Evolutionary conservation across 371 early-diverging fungal species (phyloP), one percentile per base, ranked within the genome.

Genomic region (Parasitella parasitica): DNA sequence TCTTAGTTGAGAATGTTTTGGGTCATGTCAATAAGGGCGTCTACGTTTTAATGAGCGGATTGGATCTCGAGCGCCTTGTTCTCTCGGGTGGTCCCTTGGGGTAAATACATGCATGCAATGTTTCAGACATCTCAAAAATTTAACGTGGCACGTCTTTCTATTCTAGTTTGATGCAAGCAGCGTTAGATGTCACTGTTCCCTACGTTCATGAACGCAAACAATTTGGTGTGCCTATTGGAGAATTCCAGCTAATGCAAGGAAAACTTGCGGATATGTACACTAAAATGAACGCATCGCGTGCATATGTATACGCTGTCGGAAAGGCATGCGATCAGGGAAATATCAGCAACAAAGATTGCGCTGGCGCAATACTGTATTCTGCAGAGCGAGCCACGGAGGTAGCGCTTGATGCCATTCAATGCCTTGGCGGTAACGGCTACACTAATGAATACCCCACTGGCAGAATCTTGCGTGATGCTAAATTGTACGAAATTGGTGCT

Each of bases 251-350:
- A 37, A 75, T 97, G 49, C 97, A 97, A 83, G 96, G 91, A 22
- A 97, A 96, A 72, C 70, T 98, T 38, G 98, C 98, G 6, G 98
- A 98, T 65, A 97, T 97, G 95, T 96, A 96, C 82, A 96, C 96
- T 26, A 97, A 96, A 70, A 81, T 95, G 43, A 91, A 86, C 57
- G 96, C 97, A 1, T 92, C 95, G 7, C 84, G 97, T 28, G 78
- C 97, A 24, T 97, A 97, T 69, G 92, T 94, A 9, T 96, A 98
- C 73, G 86, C 96, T 28, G 94, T 96, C 2, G 97, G 93, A 1
- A 83, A 93, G 16, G 95, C 95, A 18, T 90, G 90, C 62, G 97
- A 97, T 68, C 67, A 60, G 32, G 95, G 95, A 9, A 82, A 90
- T 28, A 70, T 86, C 60, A 91, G 88, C 61, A 91, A 90, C 84